Base-by-base conservation (phyloP, 495 filamentous ascomycete species). In the Neurospora sp. region DNA sequence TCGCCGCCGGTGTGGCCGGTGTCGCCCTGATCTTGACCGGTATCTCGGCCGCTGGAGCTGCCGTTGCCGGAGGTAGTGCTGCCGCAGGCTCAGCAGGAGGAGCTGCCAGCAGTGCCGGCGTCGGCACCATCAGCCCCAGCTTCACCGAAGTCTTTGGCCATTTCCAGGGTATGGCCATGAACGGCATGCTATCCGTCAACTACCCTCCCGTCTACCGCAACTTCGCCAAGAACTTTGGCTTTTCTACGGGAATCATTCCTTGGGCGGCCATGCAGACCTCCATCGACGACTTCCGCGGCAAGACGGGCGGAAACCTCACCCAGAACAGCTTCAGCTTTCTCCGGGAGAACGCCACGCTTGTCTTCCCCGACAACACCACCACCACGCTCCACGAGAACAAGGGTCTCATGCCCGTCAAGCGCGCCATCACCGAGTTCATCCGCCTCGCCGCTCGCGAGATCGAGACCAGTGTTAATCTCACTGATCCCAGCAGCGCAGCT, bases 121-220 rank as follows among this genome's bases (percentile, higher is more conserved):
- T 87, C 40, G 83, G 89, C 14, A 87, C 91, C 1, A 81, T 90
- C 41, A 96, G 93, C 75, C 96, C 96, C 10, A 92, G 89, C 68
- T 97, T 98, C 81, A 88, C 85, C 68, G 93, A 97, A 77, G 90
- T 97, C 70, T 89, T 98, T 79, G 89, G 90, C 68, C 95, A 91
- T 88, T 97, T 98, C 82, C 96, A 98, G 83, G 90, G 90, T 39
- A 90, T 99, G 81, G 94, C 96, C 22, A 91, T 94, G 84, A 97
- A 94, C 79, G 96, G 96, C 71, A 98, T 98, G 96, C 82, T 98
- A 79, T 95, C 91, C 74, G 94, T 94, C 76, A 88, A 90, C 75
- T 94, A 97, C 77, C 96, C 96, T 6, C 80, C 88, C 38, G 89
- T 98, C 37, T 98, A 98, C 81, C 86, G 89, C 72, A 94, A 90